Conservation (phyloP, 2,329 filamentous ascomycete genomes). For the Verticillium nonalfalfae region DNA sequence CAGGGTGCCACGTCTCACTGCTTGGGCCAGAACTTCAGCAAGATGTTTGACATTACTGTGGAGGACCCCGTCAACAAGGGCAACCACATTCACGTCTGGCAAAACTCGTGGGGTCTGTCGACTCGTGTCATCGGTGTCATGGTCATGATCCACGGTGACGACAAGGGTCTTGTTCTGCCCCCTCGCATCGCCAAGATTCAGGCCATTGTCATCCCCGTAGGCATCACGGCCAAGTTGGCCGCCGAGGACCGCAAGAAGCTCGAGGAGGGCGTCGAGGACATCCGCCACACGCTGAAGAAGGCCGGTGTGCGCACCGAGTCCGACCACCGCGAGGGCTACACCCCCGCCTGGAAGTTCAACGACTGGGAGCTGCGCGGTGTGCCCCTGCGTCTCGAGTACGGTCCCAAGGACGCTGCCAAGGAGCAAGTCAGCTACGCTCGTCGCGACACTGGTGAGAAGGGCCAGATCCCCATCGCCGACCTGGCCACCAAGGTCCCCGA, state of each 20-base stretch:
- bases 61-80: slow-evolving; percentile 84
- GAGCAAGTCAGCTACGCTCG: slow-evolving; percentile 79
- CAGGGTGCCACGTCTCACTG: slow-evolving; percentile 94
- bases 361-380: slow-evolving; percentile 98
- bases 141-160: slow-evolving; percentile 96
- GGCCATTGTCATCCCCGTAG: slow-evolving; percentile 83
- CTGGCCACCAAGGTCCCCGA: slow-evolving; percentile 68
- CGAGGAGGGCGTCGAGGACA: slow-evolving; percentile 65
- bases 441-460: slow-evolving; percentile 82
- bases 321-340: slow-evolving; percentile 85
- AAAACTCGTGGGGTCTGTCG: slow-evolving; percentile 98
- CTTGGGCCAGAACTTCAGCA: slow-evolving; percentile 95
- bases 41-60: slow-evolving; percentile 98
- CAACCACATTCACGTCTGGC: slow-evolving; percentile 82
- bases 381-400: slow-evolving; percentile 89
- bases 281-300: slow-evolving; percentile 63
- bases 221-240: slow-evolving; percentile 81
- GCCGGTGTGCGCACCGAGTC: slow-evolving; percentile 72
- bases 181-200: slow-evolving; percentile 85
- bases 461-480: slow-evolving; percentile 68
- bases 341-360: slow-evolving; percentile 97
- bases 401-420: slow-evolving; percentile 86
- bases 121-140: slow-evolving; percentile 97
- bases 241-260: slow-evolving; percentile 74
- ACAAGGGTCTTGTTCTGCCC: slow-evolving; percentile 90